Evolutionary conservation across 2,329 filamentous ascomycete species (phyloP), one percentile per base, ranked within the genome.

Genomic region (Clarireedia monteithiana): DNA sequence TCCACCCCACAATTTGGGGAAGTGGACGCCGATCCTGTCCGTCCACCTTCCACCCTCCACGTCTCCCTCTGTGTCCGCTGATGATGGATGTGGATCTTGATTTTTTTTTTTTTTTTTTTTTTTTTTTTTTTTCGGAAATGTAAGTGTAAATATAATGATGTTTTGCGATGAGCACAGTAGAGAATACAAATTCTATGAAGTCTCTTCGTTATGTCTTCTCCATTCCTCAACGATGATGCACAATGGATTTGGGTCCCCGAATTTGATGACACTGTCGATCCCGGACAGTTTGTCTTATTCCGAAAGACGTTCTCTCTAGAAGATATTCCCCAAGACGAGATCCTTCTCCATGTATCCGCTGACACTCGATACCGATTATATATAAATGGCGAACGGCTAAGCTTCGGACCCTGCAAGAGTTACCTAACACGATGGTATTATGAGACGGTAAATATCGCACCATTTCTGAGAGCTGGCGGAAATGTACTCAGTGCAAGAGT

Each of bases 321-420:
- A 20, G 34, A 24, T 0, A 5, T 12, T 5, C 47, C 17, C 15
- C 2, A 30, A n/a, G 27, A 38, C 20, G 30, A 48, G 24, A 50
- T 20, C 4, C 10, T 27, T 15, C 48, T 50, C 38, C 34, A 40
- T 26, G 34, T 50, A 6, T 50, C 34, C n/a, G 48, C 48, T 1
- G 48, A 50, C 39, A 50, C 34, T 50, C 20, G 34, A 20, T 50
- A 50, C 23, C 48, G 48, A 23, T 39, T 40, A n/a, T 50, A 38
- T n/a, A 20, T 50, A 17, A 50, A 50, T 4, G 48, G 48, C 4
- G 38, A 50, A 50, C 48, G 48, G n/a, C 20, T 50, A n/a, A 50
- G 48, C 36, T 50, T 50, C 9, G 49, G 49, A 6, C 49, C 49
- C 12, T 50, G 48, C 48, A 50, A 50, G 24, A 50, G 48, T 39